Percentiles rank a stretch among this genome's conserved stretches.
These are phyloP conservation scores for Arachis stenosperma DNA, from an alignment of 306 rosid genomes.

Conservation along the genomic window DNA sequence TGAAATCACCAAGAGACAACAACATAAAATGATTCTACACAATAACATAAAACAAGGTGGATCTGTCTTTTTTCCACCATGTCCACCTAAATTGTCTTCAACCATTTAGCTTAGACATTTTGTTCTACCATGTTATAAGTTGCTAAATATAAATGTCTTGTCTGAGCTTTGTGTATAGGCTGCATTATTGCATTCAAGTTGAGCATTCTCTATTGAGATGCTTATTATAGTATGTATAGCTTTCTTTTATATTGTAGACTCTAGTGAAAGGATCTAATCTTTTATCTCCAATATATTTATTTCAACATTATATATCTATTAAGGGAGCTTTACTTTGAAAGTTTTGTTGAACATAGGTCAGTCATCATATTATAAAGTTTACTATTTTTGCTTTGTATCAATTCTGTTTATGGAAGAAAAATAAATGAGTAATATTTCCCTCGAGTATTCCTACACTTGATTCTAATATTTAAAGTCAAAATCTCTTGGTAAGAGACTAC, in stretches of 20 bases:
- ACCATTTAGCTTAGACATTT: constrained; percentile 15
- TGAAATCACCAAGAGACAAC: constrained; percentile 37
- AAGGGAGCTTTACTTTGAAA: background rate
- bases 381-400: too few species aligned
- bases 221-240: constrained; percentile 42
- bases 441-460: too few species aligned
- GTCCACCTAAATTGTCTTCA: constrained; percentile 38
- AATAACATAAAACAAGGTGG: constrained; percentile 42
- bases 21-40: constrained; percentile 19
- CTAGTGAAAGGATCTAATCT: constrained; percentile 21
- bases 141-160: background rate
- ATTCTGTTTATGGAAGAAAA: too few species aligned
- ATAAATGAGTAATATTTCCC: too few species aligned
- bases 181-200: constrained; percentile 9
- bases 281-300: constrained; percentile 24
- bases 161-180: constrained; percentile 29
- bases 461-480: too few species aligned
- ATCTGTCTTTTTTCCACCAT: constrained; percentile 47
- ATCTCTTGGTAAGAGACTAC: too few species aligned
- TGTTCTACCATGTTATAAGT: background rate
- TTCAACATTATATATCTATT: constrained; percentile 6
- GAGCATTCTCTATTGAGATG: constrained; percentile 40
- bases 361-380: too few species aligned
- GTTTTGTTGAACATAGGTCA: background rate
- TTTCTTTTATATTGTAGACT: constrained; percentile 31